Percentiles rank a stretch among this genome's conserved stretches.
phyloP scores from a whole-genome alignment of 192 early-diverging fungal species.

The Haplosporangium gracile region DNA sequence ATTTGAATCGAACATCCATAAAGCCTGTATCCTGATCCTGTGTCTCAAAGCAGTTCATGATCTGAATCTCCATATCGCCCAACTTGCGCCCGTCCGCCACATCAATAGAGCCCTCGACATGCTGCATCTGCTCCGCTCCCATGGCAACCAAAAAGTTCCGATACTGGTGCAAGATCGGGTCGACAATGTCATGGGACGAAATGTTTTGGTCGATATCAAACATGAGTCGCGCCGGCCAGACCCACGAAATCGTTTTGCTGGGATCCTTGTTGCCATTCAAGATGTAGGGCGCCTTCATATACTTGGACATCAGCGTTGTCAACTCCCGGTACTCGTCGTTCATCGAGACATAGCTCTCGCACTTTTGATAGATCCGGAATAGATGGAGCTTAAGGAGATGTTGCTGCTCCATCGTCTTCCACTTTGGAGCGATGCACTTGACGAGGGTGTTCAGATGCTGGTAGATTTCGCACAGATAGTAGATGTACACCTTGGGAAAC shows the following conservation, averaged over 20 bases:
- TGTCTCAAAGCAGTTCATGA: conserved; percentile 12
- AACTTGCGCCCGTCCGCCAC: background rate
- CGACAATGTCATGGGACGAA: background rate
- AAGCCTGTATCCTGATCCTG: conserved; percentile 24
- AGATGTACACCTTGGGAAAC: background rate
- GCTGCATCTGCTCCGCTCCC: conserved; percentile 18
- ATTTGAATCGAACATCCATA: conserved; percentile 39
- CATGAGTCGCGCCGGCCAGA: conserved; percentile 21
- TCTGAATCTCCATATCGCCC: conserved; percentile 5
- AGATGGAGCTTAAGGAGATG: background rate
- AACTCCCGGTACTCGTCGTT: background rate
- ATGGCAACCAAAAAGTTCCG: conserved; percentile 13
- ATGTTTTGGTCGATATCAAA: conserved; percentile 31
- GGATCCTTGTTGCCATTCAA: conserved; percentile 27
- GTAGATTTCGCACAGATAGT: background rate
- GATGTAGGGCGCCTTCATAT: conserved; percentile 14
- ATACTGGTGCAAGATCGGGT: background rate
- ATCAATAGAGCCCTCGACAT: background rate
- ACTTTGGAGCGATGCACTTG: background rate
- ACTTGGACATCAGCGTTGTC: background rate
- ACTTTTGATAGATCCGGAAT: conserved; percentile 12
- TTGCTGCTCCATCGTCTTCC: conserved; percentile 7
- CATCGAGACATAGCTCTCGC: background rate
- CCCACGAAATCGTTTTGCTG: background rate
- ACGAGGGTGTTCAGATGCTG: conserved; percentile 10